These are phyloP conservation scores for Cyclostephanos invisitatus DNA, from an alignment of 108 stramenopile genomes.

Conservation along the genomic window DNA sequence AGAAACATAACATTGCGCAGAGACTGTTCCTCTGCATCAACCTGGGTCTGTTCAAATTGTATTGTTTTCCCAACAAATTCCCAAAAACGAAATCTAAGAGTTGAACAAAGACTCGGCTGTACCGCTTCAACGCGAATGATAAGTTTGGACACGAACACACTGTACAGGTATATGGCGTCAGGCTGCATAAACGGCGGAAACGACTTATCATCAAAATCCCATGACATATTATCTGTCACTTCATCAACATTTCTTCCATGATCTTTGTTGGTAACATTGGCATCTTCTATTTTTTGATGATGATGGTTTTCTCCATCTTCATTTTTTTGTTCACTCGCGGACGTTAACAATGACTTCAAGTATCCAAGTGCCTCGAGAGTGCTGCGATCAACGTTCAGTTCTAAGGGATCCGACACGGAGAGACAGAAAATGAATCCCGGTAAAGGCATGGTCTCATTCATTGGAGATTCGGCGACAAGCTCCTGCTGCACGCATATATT, in stretches of 20 bases:
- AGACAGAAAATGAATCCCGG: constrained; percentile 69
- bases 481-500: constrained; percentile 22
- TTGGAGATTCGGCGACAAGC: not conserved
- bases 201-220: constrained; percentile 24
- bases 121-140: constrained; percentile 68
- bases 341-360: constrained; percentile 49
- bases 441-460: constrained; percentile 64
- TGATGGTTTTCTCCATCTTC: constrained; percentile 13
- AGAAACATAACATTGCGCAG: constrained; percentile 60
- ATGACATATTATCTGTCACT: not conserved
- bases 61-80: constrained; percentile 49
- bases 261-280: not conserved
- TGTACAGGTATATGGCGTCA: constrained; percentile 65
- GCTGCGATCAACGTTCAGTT: constrained; percentile 71
- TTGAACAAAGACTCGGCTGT: constrained; percentile 29
- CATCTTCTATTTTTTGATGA: constrained; percentile 3
- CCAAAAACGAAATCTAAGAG: constrained; percentile 70
- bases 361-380: constrained; percentile 54
- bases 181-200: constrained; percentile 77
- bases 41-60: constrained; percentile 55
- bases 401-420: constrained; percentile 63
- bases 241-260: not conserved
- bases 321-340: constrained; percentile 1
- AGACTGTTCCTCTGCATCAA: constrained; percentile 44
- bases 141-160: constrained; percentile 57